Evolutionary conservation across 768 basidiomycete genomes (phyloP), one percentile per base, ranked within the genome.

Genomic region (Leccinum variicolor): DNA sequence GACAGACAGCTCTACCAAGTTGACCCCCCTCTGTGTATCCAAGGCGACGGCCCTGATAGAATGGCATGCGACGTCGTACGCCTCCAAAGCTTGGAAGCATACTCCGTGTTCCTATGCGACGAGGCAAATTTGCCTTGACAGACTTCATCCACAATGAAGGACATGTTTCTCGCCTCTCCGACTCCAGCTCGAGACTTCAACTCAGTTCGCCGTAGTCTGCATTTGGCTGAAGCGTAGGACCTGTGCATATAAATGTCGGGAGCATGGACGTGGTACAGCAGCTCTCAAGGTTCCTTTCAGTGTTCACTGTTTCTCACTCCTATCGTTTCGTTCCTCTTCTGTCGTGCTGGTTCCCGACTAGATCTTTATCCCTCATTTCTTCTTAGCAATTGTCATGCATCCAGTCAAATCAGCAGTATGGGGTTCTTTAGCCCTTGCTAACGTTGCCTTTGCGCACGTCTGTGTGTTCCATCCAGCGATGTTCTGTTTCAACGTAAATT

Each of bases 391-490:
- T 56, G 26, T 19, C 17, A 4, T 23, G 4, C 53, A 17, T 54
- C 5, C 54, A n/a, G 33, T 33, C 45, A 43, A 7, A 6, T 6
- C 21, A 3, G n/a, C 43, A 23, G 19, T 43, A 49, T 64, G 56
- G 65, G 28, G 25, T 17, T 48, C 56, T 39, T 26, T 66, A 4
- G 48, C 55, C 43, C 39, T 66, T 9, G 62, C 59, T 43, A 33
- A 54, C 34, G 50, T 67, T 11, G 55, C 48, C 6, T 21, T 41
- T 34, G 65, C 56, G 3, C 65, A 66, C 50, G 17, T 50, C 0
- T 10, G 0, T 39, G 1, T 25, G 5, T 66, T 4, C 11, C 1
- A 21, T 26, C 1, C 0, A 0, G 33, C 17, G 36, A 60, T 66
- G 61, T 65, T 43, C 15, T 23, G 49, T 31, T 0, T 50, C 15